Conservation (phyloP, 1,284 basidiomycete genomes). For the Exobasidium cylindrosporum region DNA sequence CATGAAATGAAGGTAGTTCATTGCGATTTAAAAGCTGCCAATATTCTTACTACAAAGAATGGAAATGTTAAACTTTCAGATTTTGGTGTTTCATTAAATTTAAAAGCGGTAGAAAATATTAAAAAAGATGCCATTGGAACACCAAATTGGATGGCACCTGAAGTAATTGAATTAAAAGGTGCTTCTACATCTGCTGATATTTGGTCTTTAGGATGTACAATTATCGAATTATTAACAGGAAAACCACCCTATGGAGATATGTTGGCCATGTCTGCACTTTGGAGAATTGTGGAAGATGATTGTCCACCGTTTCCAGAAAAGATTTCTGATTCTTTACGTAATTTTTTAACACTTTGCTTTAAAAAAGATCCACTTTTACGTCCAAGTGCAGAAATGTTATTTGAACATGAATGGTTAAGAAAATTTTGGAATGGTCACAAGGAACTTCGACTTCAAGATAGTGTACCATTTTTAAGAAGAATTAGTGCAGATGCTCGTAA, state of each 20-base stretch:
- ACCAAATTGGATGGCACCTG: constrained; percentile 98
- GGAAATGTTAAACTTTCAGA: constrained; percentile 62
- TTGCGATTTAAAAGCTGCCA: constrained; percentile 62
- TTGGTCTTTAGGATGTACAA: constrained; percentile 90
- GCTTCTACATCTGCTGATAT: constrained; percentile 65
- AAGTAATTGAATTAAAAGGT: constrained; percentile 74
- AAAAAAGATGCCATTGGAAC: constrained; percentile 77
- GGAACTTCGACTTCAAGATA: constrained; percentile 69
- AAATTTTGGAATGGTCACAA: constrained; percentile 72
- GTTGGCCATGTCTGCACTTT: constrained; percentile 63
- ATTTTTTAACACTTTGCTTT: constrained; percentile 81
- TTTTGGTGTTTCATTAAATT: constrained; percentile 60
- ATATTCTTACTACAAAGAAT: constrained; percentile 63
- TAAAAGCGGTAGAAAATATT: constrained; percentile 63
- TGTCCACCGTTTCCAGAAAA: constrained; percentile 78
- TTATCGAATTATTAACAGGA: constrained; percentile 87
- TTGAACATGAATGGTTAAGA: constrained; percentile 85
- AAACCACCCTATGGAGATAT: constrained; percentile 80
- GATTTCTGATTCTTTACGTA: constrained; percentile 69
- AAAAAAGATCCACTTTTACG: constrained; percentile 76
- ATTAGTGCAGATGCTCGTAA: constrained; percentile 80
- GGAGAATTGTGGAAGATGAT: constrained; percentile 87
- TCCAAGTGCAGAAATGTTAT: constrained; percentile 76
- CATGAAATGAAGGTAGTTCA: constrained; percentile 65
- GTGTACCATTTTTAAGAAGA: constrained; percentile 84